These are phyloP conservation scores for Mycena olivaceomarginata DNA, from an alignment of 768 basidiomycete genomes.

Conservation along the genomic window DNA sequence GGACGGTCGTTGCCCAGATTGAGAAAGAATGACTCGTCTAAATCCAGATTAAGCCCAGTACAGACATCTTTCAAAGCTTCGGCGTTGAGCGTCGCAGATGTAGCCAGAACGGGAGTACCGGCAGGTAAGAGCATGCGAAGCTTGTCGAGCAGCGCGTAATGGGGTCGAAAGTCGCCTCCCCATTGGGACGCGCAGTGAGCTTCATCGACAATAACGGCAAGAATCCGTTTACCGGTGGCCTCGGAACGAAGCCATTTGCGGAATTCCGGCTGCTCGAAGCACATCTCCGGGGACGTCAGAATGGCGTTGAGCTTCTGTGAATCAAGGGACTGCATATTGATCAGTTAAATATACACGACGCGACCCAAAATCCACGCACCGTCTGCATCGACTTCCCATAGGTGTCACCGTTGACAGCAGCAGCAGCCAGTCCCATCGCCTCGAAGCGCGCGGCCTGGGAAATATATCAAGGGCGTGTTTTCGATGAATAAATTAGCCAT, in stretches of 20 bases:
- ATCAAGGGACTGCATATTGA: constrained; percentile 48
- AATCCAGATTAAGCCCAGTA: constrained; percentile 47
- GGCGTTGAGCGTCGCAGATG: constrained; percentile 59
- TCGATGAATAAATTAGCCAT: neutral
- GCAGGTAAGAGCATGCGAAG: constrained; percentile 54
- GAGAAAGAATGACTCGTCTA: constrained; percentile 50
- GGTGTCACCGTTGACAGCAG: constrained; percentile 60
- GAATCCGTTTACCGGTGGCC: constrained; percentile 35
- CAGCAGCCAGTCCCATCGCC: constrained; percentile 51
- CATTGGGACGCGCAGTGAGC: constrained; percentile 61
- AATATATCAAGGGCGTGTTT: neutral
- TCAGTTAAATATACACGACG: neutral
- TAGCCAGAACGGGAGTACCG: constrained; percentile 52
- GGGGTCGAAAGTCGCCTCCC: constrained; percentile 57
- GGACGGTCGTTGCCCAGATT: constrained; percentile 44
- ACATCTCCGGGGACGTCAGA: constrained; percentile 63
- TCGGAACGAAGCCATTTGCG: constrained; percentile 47
- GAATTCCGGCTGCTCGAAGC: constrained; percentile 55
- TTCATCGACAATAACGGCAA: constrained; percentile 58
- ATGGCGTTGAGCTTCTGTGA: constrained; percentile 50
- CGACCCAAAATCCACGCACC: constrained; percentile 46
- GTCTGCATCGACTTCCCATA: constrained; percentile 50
- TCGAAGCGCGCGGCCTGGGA: constrained; percentile 50
- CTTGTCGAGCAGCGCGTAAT: constrained; percentile 51
- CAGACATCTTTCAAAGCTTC: constrained; percentile 51